phyloP scores from a whole-genome alignment of 2,329 filamentous ascomycete species.

The Colletotrichum simmondsii region DNA sequence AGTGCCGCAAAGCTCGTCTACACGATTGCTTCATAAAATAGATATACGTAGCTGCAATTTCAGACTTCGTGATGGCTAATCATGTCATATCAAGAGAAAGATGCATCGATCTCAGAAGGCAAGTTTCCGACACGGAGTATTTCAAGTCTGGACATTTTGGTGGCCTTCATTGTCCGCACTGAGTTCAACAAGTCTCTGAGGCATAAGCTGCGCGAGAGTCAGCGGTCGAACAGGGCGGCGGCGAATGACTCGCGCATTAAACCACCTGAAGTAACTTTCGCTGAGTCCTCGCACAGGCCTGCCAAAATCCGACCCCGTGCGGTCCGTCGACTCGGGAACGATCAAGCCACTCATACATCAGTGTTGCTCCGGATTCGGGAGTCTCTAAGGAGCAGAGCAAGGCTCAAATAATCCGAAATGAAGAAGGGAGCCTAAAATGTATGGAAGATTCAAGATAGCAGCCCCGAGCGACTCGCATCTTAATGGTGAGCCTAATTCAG shows the following conservation, averaged over 20 bases:
- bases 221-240: neutral
- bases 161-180: neutral
- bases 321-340: neutral
- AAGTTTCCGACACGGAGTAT: too few relatives aligned
- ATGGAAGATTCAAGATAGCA: too few relatives aligned
- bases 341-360: neutral
- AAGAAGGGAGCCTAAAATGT: too few relatives aligned
- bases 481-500: too few relatives aligned
- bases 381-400: neutral
- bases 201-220: neutral
- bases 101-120: too few relatives aligned
- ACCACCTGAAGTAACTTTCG: neutral
- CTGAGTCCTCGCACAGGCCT: neutral
- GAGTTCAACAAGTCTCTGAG: neutral
- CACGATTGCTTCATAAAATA: slow-evolving; percentile 42
- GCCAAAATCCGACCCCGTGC: neutral
- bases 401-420: too few relatives aligned
- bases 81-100: neutral
- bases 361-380: neutral
- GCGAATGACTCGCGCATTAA: neutral
- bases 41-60: neutral
- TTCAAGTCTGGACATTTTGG: neutral
- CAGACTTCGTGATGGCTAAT: neutral
- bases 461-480: too few relatives aligned
- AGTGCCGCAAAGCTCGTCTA: slow-evolving; percentile 59